Conservation (phyloP, 108 stramenopile species). For the Skeletonema menzelii region DNA sequence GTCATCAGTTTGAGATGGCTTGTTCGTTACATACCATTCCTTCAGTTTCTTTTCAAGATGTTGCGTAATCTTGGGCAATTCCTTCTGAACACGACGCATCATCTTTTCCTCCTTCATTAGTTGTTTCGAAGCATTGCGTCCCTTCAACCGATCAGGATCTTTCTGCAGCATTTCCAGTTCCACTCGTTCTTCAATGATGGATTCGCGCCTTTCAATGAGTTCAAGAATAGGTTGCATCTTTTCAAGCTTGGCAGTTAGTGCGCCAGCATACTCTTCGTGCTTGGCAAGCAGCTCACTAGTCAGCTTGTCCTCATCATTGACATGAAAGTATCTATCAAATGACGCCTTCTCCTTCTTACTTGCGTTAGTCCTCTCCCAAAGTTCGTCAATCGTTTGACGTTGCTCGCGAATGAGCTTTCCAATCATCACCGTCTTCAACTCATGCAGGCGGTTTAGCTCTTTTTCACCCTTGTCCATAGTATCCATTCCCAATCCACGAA, state of each 20-base stretch:
- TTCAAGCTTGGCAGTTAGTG: conserved; percentile 66
- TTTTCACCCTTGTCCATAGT: conserved; percentile 85
- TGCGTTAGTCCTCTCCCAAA: conserved; percentile 92
- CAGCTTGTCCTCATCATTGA: conserved; percentile 67
- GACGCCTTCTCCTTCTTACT: conserved; percentile 49
- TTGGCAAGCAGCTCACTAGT: conserved; percentile 80
- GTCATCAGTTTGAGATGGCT: conserved; percentile 31
- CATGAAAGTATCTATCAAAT: conserved; percentile 61
- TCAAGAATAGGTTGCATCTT: conserved; percentile 87
- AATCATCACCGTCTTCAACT: conserved; percentile 82
- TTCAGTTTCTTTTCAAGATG: conserved; percentile 60
- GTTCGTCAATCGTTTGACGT: conserved; percentile 61
- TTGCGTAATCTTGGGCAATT: conserved; percentile 75
- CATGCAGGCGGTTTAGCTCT: conserved; percentile 74
- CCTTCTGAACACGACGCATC: conserved; percentile 82
- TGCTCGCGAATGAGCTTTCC: conserved; percentile 85
- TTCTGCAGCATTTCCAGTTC: conserved; percentile 85
- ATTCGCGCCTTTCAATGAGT: conserved; percentile 85
- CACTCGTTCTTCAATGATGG: conserved; percentile 72
- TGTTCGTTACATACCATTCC: conserved; percentile 64
- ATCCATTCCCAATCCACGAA: conserved; percentile 86
- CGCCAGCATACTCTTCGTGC: conserved; percentile 77
- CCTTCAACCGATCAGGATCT: conserved; percentile 85
- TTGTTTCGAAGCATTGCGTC: conserved; percentile 86
- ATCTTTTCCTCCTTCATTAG: conserved; percentile 94